Evolutionary conservation across 768 basidiomycete species (phyloP), one percentile per base, ranked within the genome.

Genomic region (Lactarius tabidus): DNA sequence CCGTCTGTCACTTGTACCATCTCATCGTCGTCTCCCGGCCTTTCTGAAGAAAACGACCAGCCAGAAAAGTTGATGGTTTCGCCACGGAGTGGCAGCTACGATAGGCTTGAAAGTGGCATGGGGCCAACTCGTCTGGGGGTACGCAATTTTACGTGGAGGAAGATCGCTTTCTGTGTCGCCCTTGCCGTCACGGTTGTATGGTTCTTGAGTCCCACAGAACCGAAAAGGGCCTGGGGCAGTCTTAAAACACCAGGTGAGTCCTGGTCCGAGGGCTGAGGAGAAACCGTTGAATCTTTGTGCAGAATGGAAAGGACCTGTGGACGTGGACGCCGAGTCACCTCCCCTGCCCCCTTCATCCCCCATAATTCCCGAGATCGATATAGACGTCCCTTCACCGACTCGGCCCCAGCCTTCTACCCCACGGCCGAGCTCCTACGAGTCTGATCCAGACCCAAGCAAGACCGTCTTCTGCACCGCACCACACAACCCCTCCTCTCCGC

Each of bases 391-490:
- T 23, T 0, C 59, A 4, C 23, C 62, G 48, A 39, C 62, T 15
- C 53, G 35, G 26, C 20, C 55, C 5, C 14, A 58, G 10, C 66
- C 52, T 33, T 43, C 64, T 53, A 23, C 18, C 66, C 20, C 58
- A 57, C 15, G 76, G 52, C 85, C 85, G 1, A 79, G 80, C 4
- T 86, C 91, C 0, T 86, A 83, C 70, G 87, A 87, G 53, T 83
- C 84, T 20, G 93, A 95, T 72, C 84, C 87, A 0, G 85, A 96
- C 76, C 88, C 85, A 0, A 75, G 82, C 39, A 83, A 82, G 67
- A 95, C 93, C 1, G 84, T 87, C 0, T 78, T 87, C 77, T 98
- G 95, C 77, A 82, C 81, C 0, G 62, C 74, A 0, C 84, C 93
- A 0, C 75, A 85, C 74, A 76, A 75, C 17, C 70, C 81, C 1